Percentiles rank a stretch among this genome's conserved stretches.
Evolutionary conservation across 2,329 filamentous ascomycete species (phyloP).

Genomic region (Cladosporium cucumerinum): DNA sequence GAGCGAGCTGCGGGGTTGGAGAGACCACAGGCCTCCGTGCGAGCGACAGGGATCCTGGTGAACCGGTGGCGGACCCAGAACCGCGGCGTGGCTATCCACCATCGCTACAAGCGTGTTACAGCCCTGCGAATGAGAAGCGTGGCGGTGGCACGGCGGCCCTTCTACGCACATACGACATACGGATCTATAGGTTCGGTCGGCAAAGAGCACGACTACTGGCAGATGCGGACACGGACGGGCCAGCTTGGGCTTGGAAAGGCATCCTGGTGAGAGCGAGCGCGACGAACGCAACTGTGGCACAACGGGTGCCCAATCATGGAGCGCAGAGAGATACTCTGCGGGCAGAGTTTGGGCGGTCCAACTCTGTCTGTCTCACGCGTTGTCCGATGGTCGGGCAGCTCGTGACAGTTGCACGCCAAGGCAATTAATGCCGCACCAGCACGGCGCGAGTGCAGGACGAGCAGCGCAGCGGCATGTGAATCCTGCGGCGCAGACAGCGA

Average conservation of each 20-base stretch:
- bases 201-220: not conserved
- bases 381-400: not conserved
- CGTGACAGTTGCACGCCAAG: constrained; percentile 5
- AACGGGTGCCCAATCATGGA: not conserved
- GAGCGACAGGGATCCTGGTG: not conserved
- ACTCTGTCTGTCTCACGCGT: constrained; percentile 7
- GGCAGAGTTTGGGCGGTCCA: constrained; percentile 12
- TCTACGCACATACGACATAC: not conserved
- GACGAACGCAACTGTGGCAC: constrained; percentile 3
- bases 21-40: not conserved
- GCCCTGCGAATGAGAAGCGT: constrained; percentile 13
- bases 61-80: constrained; percentile 1
- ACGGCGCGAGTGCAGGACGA: not conserved
- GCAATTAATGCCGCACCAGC: constrained; percentile 1
- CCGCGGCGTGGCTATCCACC: not conserved
- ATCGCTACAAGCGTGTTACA: constrained; percentile 8
- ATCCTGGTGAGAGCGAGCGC: not conserved
- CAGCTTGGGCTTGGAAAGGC: not conserved
- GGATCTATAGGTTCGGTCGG: not conserved
- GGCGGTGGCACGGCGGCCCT: constrained; percentile 2
- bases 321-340: not conserved
- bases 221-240: not conserved
- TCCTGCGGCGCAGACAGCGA: not conserved
- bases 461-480: not conserved
- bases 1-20: constrained; percentile 12